phyloP scores from a whole-genome alignment of 179 eudicot genomes.

The Actinidia polygama region DNA sequence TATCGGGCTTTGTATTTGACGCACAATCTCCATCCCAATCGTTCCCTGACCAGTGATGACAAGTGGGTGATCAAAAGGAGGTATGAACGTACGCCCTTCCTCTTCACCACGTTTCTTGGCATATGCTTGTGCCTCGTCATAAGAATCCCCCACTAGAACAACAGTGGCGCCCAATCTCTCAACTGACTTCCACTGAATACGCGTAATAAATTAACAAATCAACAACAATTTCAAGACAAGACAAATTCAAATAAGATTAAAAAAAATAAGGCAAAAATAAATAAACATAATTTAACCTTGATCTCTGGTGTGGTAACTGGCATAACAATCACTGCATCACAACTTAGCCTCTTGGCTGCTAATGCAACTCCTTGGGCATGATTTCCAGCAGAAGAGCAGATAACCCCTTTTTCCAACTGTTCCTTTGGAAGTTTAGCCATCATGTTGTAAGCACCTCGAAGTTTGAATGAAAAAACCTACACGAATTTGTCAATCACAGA shows the following conservation, averaged over 20 bases:
- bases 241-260: background rate
- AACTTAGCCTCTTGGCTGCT: slow-evolving; percentile 76
- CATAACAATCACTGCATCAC: slow-evolving; percentile 93
- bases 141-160: slow-evolving; percentile 90
- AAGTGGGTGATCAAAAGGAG: slow-evolving; percentile 97
- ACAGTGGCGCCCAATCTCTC: slow-evolving; percentile 92
- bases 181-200: slow-evolving; percentile 85
- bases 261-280: background rate
- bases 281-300: slow-evolving; percentile 55
- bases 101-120: slow-evolving; percentile 69
- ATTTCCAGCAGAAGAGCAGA: slow-evolving; percentile 98
- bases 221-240: background rate
- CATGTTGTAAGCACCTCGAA: slow-evolving; percentile 97
- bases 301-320: slow-evolving; percentile 98
- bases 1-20: slow-evolving; percentile 65
- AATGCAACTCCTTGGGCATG: slow-evolving; percentile 99
- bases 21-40: slow-evolving; percentile 92
- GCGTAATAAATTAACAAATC: background rate
- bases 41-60: slow-evolving; percentile 94
- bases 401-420: slow-evolving; percentile 83
- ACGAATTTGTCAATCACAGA: background rate
- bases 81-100: slow-evolving; percentile 85
- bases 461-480: slow-evolving; percentile 95
- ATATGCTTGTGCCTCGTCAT: slow-evolving; percentile 94
- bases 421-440: slow-evolving; percentile 85